phyloP scores from a whole-genome alignment of 805 yeast genomes.

The Suhomyces xylopsoci region DNA sequence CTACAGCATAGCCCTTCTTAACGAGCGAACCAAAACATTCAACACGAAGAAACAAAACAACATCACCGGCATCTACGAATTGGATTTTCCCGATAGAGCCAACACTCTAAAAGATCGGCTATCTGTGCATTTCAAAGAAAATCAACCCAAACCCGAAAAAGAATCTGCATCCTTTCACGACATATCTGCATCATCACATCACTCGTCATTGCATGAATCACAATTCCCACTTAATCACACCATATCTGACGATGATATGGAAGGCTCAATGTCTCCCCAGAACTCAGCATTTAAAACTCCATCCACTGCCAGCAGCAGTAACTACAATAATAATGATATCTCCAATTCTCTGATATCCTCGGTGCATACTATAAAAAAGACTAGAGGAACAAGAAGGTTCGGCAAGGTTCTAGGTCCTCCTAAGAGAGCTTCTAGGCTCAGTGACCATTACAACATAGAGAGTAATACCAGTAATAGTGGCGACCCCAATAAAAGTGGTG shows the following conservation, averaged over 20 bases:
- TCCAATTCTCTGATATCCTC: constrained; percentile 2
- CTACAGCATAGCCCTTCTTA: constrained; percentile 53
- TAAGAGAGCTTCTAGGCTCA: constrained; percentile 36
- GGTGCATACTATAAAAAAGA: constrained; percentile 21
- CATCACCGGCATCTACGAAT: constrained; percentile 30
- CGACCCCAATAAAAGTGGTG: background rate
- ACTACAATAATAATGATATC: background rate
- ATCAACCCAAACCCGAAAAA: background rate
- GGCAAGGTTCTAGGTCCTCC: constrained; percentile 49
- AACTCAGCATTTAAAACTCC: constrained; percentile 8
- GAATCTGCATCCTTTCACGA: constrained; percentile 3
- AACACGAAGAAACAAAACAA: constrained; percentile 1
- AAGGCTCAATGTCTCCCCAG: constrained; percentile 6
- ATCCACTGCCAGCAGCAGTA: constrained; percentile 10
- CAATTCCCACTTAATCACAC: constrained; percentile 8
- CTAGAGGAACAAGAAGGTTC: constrained; percentile 36
- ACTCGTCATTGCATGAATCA: constrained; percentile 1
- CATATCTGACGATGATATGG: constrained; percentile 15
- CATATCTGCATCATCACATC: constrained; percentile 5
- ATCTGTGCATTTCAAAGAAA: constrained; percentile 31
- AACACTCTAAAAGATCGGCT: constrained; percentile 26
- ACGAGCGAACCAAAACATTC: constrained; percentile 23
- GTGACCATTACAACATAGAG: constrained; percentile 10
- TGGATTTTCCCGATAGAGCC: constrained; percentile 28
- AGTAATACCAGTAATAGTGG: background rate